These are phyloP conservation scores for Dryadomyces quercus-mongolicae DNA, from an alignment of 2,329 filamentous ascomycete species.

Conservation along the genomic window DNA sequence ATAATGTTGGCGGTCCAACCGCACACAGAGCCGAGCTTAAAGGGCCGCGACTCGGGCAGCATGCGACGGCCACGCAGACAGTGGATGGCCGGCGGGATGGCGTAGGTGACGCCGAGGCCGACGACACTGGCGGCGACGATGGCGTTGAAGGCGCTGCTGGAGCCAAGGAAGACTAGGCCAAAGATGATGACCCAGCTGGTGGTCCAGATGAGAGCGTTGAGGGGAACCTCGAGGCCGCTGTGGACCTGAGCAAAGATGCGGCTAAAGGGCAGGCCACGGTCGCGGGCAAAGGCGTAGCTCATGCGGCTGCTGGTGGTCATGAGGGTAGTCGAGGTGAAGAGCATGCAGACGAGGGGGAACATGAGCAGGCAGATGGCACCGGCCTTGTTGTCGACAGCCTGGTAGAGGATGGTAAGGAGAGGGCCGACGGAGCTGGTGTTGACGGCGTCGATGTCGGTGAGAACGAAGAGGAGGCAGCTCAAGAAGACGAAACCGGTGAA, in stretches of 20 bases:
- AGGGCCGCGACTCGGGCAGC: conserved; percentile 38
- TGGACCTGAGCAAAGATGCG: conserved; percentile 50
- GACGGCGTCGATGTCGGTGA: conserved; percentile 42
- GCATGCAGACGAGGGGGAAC: conserved; percentile 50
- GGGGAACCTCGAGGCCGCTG: conserved; percentile 45
- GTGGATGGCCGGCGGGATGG: conserved; percentile 61
- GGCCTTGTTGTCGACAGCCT: conserved; percentile 48
- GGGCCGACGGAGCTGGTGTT: conserved; percentile 23
- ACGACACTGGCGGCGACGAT: conserved; percentile 25
- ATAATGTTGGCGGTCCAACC: conserved; percentile 25
- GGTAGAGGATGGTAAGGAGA: conserved; percentile 31
- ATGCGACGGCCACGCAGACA: conserved; percentile 52
- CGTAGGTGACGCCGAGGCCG: conserved; percentile 60
- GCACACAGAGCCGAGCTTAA: conserved; percentile 21
- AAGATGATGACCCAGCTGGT: conserved; percentile 42
- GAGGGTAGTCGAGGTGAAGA: conserved; percentile 51
- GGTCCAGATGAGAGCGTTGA: conserved; percentile 52
- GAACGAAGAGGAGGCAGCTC: conserved; percentile 50
- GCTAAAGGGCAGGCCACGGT: conserved; percentile 54
- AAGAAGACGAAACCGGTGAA: conserved; percentile 38
- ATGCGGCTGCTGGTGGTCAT: conserved; percentile 51
- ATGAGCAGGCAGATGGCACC: conserved; percentile 54
- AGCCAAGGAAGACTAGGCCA: conserved; percentile 46
- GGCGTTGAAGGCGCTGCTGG: conserved; percentile 48
- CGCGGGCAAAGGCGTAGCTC: conserved; percentile 52